Evolutionary conservation across 148 eudicot genomes (phyloP).

Genomic region (Oxyria digyna): DNA sequence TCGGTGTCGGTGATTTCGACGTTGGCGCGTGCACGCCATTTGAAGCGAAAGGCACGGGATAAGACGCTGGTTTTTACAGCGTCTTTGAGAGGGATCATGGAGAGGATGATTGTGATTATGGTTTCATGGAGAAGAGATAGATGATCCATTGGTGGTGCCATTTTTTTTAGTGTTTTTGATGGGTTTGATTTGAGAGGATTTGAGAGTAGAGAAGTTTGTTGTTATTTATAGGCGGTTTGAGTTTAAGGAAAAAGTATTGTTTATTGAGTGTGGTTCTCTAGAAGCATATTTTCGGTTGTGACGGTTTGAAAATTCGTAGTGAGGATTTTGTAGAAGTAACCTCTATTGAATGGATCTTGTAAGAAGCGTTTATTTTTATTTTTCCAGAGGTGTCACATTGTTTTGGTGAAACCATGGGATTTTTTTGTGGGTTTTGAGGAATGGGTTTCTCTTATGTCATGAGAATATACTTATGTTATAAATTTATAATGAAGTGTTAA

Average conservation of each 20-base stretch:
- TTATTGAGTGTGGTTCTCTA: too few species aligned
- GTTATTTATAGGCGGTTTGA: not conserved
- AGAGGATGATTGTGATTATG: constrained; percentile 16
- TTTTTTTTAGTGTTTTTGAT: not conserved
- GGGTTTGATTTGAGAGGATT: not conserved
- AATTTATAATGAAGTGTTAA: too few species aligned
- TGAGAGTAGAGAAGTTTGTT: not conserved
- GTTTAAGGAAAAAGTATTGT: not conserved
- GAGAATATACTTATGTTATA: too few species aligned
- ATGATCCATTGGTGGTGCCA: not conserved
- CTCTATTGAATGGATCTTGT: not conserved
- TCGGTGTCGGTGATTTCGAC: constrained; percentile 16
- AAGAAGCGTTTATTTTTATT: not conserved
- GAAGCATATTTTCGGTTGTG: not conserved
- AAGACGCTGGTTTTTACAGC: constrained; percentile 20
- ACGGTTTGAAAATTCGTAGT: not conserved
- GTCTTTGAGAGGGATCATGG: constrained; percentile 28
- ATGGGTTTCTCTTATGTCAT: too few species aligned
- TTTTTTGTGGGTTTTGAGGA: too few species aligned
- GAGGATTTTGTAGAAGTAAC: not conserved
- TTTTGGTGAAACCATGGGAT: not conserved
- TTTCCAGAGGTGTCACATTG: not conserved
- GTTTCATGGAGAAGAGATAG: constrained; percentile 14
- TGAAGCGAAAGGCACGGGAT: constrained; percentile 12
- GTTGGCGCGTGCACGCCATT: constrained; percentile 13